phyloP scores from a whole-genome alignment of 148 eudicot species.

The Oxyria digyna region DNA sequence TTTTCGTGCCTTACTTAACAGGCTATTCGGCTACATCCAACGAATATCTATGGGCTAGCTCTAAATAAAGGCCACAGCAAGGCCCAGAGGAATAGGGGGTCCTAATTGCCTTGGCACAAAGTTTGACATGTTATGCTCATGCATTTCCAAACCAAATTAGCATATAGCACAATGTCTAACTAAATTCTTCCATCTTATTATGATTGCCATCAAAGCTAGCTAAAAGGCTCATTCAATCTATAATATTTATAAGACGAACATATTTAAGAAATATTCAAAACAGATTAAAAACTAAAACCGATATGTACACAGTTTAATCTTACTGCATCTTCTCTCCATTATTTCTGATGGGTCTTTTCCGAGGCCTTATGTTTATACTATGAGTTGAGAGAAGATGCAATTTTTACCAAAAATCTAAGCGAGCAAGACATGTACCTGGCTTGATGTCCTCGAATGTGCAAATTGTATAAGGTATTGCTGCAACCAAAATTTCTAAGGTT shows the following conservation, averaged over 20 bases:
- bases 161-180: no score
- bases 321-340: not conserved
- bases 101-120: not conserved
- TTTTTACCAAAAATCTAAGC: not conserved
- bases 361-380: not conserved
- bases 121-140: not conserved
- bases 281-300: not conserved
- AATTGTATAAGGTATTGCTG: conserved; percentile 11
- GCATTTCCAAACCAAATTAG: not conserved
- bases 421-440: not conserved
- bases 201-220: not conserved
- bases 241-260: not conserved
- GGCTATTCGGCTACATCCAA: no score
- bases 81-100: no score
- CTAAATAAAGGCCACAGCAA: no score
- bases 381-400: not conserved
- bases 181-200: not conserved
- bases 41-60: no score
- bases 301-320: conserved; percentile 1
- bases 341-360: not conserved
- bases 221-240: not conserved
- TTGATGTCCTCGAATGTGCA: not conserved
- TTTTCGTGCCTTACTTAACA: no score
- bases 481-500: conserved; percentile 14
- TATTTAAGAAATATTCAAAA: not conserved